Evolutionary conservation across 768 basidiomycete genomes (phyloP), one percentile per base, ranked within the genome.

Genomic region (Cubamyces lactineus): DNA sequence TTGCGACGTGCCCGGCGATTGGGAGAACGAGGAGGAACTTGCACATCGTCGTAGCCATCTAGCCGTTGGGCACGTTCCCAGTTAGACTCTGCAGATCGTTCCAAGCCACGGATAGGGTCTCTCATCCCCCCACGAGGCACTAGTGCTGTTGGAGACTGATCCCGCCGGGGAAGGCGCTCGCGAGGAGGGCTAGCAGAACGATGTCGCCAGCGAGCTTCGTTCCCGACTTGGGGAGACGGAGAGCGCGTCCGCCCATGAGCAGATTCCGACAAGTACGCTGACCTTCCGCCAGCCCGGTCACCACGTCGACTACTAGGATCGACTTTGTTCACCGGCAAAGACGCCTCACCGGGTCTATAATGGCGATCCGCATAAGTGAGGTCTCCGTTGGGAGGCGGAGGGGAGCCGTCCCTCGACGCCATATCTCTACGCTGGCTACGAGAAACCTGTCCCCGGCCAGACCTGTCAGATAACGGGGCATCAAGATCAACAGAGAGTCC

Each of bases 361-460:
- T 88, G 85, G 28, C 88, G 82, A 70, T 88, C 88, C 59, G 82
- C 76, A 57, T 81, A 85, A 17, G 84, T 80, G 57, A 87, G 77
- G 21, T 59, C 67, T 19, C 49, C 61, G 15, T 52, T 26, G 1
- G 59, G 38, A 17, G 65, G 58, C 16, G 53, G 39, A 9, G 60
- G 47, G 1, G 62, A 64, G 12, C 15, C 23, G 40, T 42, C 42
- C 7, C 62, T 53, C 42, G 57, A 46, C 34, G 53, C 16, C 30
- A 39, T 15, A 28, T 61, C 54, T 43, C 57, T 53, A 21, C 42
- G 47, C 19, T 47, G 40, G 59, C 61, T 17, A 61, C 38, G 65
- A 53, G 30, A 42, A 70, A 69, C 60, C 53, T 64, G 58, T 61
- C 73, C 68, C 67, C 73, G 57, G 54, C 65, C 48, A 66, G 58